phyloP scores from a whole-genome alignment of 176 grass and related monocot species.

The Aegilops tauschii region DNA sequence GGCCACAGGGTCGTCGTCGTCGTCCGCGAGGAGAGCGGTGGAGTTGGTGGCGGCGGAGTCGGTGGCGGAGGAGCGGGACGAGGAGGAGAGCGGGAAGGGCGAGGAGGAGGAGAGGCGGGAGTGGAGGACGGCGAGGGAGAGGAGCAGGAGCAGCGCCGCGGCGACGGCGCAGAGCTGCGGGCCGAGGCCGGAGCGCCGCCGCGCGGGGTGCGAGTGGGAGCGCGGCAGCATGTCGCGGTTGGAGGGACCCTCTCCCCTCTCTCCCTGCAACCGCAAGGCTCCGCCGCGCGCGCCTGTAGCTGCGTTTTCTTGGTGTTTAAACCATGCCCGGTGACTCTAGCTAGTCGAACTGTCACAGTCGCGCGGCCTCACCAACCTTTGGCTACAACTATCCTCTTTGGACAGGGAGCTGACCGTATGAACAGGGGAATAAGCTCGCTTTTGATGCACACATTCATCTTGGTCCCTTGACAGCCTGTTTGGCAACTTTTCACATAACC shows the following conservation, averaged over 20 bases:
- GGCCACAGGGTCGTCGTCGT: conserved; percentile 28
- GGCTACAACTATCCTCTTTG: neutral
- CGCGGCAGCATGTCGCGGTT: conserved; percentile 52
- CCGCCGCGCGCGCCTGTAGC: conserved; percentile 17
- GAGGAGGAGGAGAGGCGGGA: conserved; percentile 59
- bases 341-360: conserved; percentile 17
- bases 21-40: conserved; percentile 38
- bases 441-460: neutral
- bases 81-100: conserved; percentile 19
- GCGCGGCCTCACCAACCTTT: conserved; percentile 28
- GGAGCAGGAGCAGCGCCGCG: conserved; percentile 73
- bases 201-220: conserved; percentile 53
- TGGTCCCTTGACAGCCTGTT: neutral
- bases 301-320: conserved; percentile 29
- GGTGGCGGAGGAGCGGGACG: conserved; percentile 22
- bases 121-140: conserved; percentile 86
- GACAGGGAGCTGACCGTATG: neutral
- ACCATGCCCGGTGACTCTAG: conserved; percentile 22
- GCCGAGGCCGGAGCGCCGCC: conserved; percentile 66
- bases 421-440: neutral
- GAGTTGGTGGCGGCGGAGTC: conserved; percentile 19
- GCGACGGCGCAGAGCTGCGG: conserved; percentile 65
- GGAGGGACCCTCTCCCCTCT: neutral
- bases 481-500: neutral
- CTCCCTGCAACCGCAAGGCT: conserved; percentile 2